phyloP scores from a whole-genome alignment of 1,284 basidiomycete genomes.

The Golubevia pallescens region DNA sequence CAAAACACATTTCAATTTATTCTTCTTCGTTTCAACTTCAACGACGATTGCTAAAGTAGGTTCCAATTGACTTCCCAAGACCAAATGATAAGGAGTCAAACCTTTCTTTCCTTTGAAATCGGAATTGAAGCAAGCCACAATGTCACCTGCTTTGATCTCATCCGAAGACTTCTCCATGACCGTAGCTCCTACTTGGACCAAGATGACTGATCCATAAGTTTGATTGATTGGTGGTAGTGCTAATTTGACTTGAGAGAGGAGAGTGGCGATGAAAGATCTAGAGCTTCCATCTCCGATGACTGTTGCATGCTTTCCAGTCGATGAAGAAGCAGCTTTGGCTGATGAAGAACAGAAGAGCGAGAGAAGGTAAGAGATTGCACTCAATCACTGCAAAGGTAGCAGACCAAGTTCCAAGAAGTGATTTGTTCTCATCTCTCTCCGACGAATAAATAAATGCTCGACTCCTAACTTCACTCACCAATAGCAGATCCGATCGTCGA shows the following conservation, averaged over 20 bases:
- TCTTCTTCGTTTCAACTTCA: slow-evolving; percentile 39
- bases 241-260: slow-evolving; percentile 12
- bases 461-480: slow-evolving; percentile 10
- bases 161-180: slow-evolving; percentile 21
- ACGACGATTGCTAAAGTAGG: slow-evolving; percentile 21
- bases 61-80: slow-evolving; percentile 17
- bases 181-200: slow-evolving; percentile 38
- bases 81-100: slow-evolving; percentile 34
- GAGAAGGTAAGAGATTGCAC: background rate
- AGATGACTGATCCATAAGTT: slow-evolving; percentile 21
- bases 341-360: background rate
- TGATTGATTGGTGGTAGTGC: slow-evolving; percentile 30
- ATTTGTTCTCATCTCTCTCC: no score
- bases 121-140: slow-evolving; percentile 22
- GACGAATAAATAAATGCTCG: no score
- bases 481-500: slow-evolving; percentile 18
- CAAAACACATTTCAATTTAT: slow-evolving; percentile 30
- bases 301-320: slow-evolving; percentile 14
- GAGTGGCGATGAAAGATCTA: slow-evolving; percentile 16
- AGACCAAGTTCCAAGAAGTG: no score
- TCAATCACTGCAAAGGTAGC: no score
- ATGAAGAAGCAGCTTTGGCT: background rate
- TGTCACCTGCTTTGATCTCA: slow-evolving; percentile 33
- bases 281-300: slow-evolving; percentile 27
- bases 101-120: slow-evolving; percentile 45